These are phyloP conservation scores for Yarrowia deformans DNA, from an alignment of 805 yeast genomes.

Conservation along the genomic window DNA sequence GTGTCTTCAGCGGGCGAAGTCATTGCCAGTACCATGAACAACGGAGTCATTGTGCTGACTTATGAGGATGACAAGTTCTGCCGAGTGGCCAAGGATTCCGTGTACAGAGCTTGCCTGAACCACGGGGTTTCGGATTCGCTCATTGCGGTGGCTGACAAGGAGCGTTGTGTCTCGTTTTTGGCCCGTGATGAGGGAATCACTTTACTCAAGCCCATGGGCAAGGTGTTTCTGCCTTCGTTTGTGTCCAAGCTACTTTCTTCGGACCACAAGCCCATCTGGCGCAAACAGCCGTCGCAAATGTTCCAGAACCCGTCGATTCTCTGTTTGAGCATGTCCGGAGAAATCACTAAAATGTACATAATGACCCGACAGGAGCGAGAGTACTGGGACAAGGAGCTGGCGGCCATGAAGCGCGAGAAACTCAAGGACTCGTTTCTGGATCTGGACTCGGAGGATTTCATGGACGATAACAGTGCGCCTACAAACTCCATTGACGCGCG, in stretches of 20 bases:
- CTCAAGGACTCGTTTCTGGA: slow-evolving; percentile 8
- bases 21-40: slow-evolving; percentile 27
- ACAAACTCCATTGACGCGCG: background rate
- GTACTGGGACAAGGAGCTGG: slow-evolving; percentile 22
- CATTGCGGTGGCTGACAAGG: slow-evolving; percentile 26
- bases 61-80: slow-evolving; percentile 17
- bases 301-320: slow-evolving; percentile 13
- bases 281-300: slow-evolving; percentile 27
- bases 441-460: slow-evolving; percentile 6
- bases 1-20: background rate
- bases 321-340: slow-evolving; percentile 30
- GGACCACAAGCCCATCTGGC: slow-evolving; percentile 18
- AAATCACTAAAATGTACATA: slow-evolving; percentile 25
- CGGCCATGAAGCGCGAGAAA: slow-evolving; percentile 4
- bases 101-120: slow-evolving; percentile 21
- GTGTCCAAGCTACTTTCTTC: background rate
- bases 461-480: slow-evolving; percentile 11
- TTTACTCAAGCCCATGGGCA: slow-evolving; percentile 17
- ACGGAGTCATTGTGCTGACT: slow-evolving; percentile 5
- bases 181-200: slow-evolving; percentile 4
- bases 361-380: slow-evolving; percentile 5
- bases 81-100: slow-evolving; percentile 15
- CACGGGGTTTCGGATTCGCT: background rate
- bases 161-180: slow-evolving; percentile 30
- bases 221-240: slow-evolving; percentile 23